Evolutionary conservation across 2,329 filamentous ascomycete species (phyloP).

Genomic region (Phaeoacremonium minimum): DNA sequence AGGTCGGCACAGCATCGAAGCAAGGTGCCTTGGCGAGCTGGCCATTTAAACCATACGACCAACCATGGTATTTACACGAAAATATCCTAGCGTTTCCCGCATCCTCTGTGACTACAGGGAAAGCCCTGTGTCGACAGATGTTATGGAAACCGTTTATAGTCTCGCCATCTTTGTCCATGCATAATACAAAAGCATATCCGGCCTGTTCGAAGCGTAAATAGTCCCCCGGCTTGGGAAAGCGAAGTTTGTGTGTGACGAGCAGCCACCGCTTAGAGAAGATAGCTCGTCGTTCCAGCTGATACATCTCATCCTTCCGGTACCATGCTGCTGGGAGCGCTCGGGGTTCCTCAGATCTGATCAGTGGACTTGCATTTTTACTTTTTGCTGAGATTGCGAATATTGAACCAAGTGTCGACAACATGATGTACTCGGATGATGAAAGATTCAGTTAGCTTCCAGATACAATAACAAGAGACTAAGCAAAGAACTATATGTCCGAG

Average conservation of each 20-base stretch:
- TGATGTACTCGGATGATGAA: no score
- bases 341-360: no score
- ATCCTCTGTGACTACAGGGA: slow-evolving; percentile 30
- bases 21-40: slow-evolving; percentile 35
- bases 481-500: no score
- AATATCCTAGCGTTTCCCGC: slow-evolving; percentile 30
- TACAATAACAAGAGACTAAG: no score
- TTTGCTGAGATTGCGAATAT: no score
- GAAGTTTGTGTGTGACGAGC: slow-evolving; percentile 25
- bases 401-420: no score
- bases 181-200: slow-evolving; percentile 32
- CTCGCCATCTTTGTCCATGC: slow-evolving; percentile 23
- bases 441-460: no score
- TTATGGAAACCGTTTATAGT: slow-evolving; percentile 38
- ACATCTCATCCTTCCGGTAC: slow-evolving; percentile 35
- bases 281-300: slow-evolving; percentile 37
- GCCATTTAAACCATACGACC: slow-evolving; percentile 37
- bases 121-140: slow-evolving; percentile 37
- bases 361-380: no score
- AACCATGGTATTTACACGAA: slow-evolving; percentile 40
- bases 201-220: slow-evolving; percentile 27
- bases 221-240: slow-evolving; percentile 27
- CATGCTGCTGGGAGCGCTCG: slow-evolving; percentile 39
- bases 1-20: slow-evolving; percentile 30
- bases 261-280: slow-evolving; percentile 37